phyloP scores from a whole-genome alignment of 2,329 filamentous ascomycete genomes.

The Clarireedia homoeocarpa region DNA sequence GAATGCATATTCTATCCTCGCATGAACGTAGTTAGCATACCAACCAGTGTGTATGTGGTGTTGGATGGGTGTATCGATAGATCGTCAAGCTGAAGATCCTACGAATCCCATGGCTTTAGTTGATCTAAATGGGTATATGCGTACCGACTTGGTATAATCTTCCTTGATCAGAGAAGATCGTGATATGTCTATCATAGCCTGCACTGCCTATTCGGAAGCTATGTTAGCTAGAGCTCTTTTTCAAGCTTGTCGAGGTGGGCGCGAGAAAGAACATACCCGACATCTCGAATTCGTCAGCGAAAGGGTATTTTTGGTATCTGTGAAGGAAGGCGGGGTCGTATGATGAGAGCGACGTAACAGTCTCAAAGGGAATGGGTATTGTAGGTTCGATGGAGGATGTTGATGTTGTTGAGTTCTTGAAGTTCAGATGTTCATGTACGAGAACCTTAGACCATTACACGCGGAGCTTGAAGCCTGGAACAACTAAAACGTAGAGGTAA shows the following conservation, averaged over 20 bases:
- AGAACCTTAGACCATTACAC: neutral
- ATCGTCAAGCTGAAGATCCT: slow-evolving; percentile 9
- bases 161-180: slow-evolving; percentile 98
- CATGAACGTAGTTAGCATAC: neutral
- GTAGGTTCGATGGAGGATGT: neutral
- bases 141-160: slow-evolving; percentile 98
- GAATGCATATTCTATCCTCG: slow-evolving; percentile 88
- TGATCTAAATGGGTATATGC: slow-evolving; percentile 32
- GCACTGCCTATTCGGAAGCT: slow-evolving; percentile 54
- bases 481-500: neutral
- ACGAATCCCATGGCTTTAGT: slow-evolving; percentile 9
- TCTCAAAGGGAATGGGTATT: neutral
- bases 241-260: slow-evolving; percentile 10
- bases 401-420: neutral
- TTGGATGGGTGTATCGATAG: slow-evolving; percentile 7
- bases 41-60: neutral
- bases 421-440: neutral
- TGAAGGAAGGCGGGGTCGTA: neutral
- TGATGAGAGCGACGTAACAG: neutral
- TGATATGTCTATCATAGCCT: slow-evolving; percentile 97
- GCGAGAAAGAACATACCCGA: slow-evolving; percentile 30
- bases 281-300: slow-evolving; percentile 25
- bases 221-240: slow-evolving; percentile 20
- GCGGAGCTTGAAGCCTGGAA: slow-evolving; percentile 11
- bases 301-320: neutral